Conservation (phyloP, 208 protist genomes). For the Kentomonas sorsogonicus region DNA sequence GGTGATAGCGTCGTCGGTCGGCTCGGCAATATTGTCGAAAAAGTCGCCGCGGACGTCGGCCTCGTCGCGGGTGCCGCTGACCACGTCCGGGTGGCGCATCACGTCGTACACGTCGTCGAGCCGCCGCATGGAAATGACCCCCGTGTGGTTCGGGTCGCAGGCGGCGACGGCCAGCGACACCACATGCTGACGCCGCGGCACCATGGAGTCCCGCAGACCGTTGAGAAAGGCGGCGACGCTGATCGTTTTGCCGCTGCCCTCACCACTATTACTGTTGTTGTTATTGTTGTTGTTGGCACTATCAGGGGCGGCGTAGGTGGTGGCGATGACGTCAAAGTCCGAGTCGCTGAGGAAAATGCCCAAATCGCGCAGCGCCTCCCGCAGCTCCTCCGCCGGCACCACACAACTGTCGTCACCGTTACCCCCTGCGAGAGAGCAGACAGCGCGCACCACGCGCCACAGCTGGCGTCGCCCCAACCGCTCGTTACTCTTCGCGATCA, state of each 20-base stretch:
- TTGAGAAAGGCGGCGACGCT: constrained; percentile 29
- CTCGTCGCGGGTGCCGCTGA: constrained; percentile 28
- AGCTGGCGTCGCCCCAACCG: constrained; percentile 60
- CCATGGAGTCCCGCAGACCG: constrained; percentile 32
- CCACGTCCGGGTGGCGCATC: constrained; percentile 64
- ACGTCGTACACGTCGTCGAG: constrained; percentile 63
- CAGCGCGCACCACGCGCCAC: constrained; percentile 43
- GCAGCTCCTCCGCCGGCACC: constrained; percentile 29
- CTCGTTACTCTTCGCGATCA: constrained; percentile 53
- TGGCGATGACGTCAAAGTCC: constrained; percentile 32
- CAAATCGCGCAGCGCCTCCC: constrained; percentile 57
- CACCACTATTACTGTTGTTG: constrained; percentile 3
- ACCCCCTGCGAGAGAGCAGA: constrained; percentile 23
- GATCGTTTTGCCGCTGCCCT: constrained; percentile 1
- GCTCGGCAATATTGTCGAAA: constrained; percentile 36
- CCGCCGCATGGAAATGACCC: constrained; percentile 30
- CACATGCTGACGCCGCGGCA: constrained; percentile 55
- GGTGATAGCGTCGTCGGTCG: constrained; percentile 27
- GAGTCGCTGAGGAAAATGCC: constrained; percentile 65
- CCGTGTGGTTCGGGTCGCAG: constrained; percentile 43
- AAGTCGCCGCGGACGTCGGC: constrained; percentile 47
- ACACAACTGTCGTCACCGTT: no score
- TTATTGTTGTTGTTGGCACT: neutral
- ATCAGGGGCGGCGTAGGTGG: constrained; percentile 16
- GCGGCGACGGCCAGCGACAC: constrained; percentile 54